Evolutionary conservation across 306 rosid genomes (phyloP).

Genomic region (Cucumis cinereus): DNA sequence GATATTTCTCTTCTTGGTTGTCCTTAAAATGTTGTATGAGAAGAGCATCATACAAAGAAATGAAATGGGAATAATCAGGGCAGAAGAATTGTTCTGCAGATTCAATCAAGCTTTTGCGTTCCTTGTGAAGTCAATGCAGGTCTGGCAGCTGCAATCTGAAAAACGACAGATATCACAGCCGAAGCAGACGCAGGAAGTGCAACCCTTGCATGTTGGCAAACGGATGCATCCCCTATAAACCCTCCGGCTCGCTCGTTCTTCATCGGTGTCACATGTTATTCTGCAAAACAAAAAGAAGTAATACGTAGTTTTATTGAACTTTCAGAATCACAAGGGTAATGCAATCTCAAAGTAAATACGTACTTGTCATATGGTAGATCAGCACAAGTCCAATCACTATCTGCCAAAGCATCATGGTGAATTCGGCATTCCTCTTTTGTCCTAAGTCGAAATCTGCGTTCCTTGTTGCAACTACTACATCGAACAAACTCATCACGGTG

Average conservation of each 20-base stretch:
- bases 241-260: constrained; percentile 83
- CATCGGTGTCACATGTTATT: constrained; percentile 73
- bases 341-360: constrained; percentile 8
- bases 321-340: not conserved
- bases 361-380: constrained; percentile 90
- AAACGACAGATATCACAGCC: constrained; percentile 86
- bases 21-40: not conserved
- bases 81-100: constrained; percentile 7
- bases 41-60: not conserved
- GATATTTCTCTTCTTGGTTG: not conserved
- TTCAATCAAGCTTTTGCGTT: constrained; percentile 44
- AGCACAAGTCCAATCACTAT: constrained; percentile 67
- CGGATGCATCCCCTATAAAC: constrained; percentile 79
- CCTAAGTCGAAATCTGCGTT: constrained; percentile 85
- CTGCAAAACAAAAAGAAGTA: constrained; percentile 25
- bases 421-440: constrained; percentile 76
- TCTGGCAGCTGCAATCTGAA: constrained; percentile 95
- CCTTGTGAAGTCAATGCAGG: constrained; percentile 81
- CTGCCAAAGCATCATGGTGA: constrained; percentile 87
- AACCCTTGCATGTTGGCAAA: constrained; percentile 83
- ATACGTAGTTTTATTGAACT: not conserved
- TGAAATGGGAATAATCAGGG: constrained; percentile 1
- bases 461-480: constrained; percentile 68
- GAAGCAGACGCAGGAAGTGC: constrained; percentile 95
- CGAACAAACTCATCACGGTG: constrained; percentile 88